Evolutionary conservation across 2,329 filamentous ascomycete species (phyloP), one percentile per base, ranked within the genome.

Genomic region (Hypoxylon sp.): DNA sequence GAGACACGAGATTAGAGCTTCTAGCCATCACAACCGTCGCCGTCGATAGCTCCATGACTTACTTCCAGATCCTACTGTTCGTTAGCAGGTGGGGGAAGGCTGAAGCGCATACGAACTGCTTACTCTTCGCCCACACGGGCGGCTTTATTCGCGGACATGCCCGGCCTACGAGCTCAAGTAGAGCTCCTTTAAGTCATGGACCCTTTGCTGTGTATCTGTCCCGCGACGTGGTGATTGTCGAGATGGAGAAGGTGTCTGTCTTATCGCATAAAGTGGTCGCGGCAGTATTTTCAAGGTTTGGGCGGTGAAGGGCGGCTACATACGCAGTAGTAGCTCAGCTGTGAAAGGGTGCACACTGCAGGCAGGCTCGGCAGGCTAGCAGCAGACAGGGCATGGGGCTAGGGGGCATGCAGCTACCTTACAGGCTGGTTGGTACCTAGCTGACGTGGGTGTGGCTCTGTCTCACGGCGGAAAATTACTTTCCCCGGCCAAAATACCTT

Each of bases 11-110:
- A 49, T 70, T 46, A 70, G 57, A 37, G 24, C 17, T 10, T 6
- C n/a, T 47, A 35, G 7, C 18, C 13, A 29, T 48, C n/a, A n/a
- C n/a, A n/a, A n/a, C n/a, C n/a, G 40, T 49, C 42, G 10, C 38
- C 27, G 37, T 38, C 18, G n/a, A 35, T 35, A 33, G 20, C 13
- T 23, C 29, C 21, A 10, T 7, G 63, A 82, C 90, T 86, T 82
- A 96, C 92, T 96, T 96, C 92, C 92, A 96, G 68, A 96, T 90
- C 75, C 92, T 96, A 71, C 43, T 20, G 31, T 46, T 9, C 9
- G 62, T 69, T 67, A 71, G 51, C 46, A 51, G 21, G 41, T 13
- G 42, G 10, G 2, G 42, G 21, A 21, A 35, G 26, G 33, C 40
- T 52, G 15, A 37, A 31, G n/a, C n/a, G 46, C 6, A 45, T 43